A percentile compares a stretch with the other conserved stretches of the same genome.
These are phyloP conservation scores for Raphanus raphanistrum DNA, from an alignment of 345 rosid genomes.

Conservation along the genomic window DNA sequence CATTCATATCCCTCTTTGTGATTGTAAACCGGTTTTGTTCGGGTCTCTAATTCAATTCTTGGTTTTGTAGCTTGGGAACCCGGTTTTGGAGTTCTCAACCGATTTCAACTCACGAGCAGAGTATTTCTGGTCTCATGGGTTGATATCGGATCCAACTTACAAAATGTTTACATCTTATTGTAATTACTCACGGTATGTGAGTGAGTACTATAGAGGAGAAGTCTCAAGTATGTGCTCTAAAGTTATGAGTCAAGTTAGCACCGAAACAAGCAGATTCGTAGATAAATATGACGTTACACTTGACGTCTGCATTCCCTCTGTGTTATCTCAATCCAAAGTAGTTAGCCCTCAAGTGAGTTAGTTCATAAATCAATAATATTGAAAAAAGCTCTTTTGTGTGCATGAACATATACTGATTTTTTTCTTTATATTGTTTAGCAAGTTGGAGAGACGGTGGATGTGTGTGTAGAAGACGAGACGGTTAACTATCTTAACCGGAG, in stretches of 20 bases:
- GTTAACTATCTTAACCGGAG: conserved; percentile 80
- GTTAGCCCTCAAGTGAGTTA: conserved; percentile 62
- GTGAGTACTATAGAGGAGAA: conserved; percentile 72
- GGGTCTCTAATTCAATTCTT: neutral
- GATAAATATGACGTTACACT: conserved; percentile 92
- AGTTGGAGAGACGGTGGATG: conserved; percentile 70
- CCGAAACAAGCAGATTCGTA: conserved; percentile 79
- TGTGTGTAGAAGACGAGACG: conserved; percentile 92
- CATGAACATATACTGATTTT: conserved; percentile 1
- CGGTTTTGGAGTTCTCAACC: conserved; percentile 74
- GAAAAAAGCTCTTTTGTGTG: neutral
- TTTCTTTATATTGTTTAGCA: conserved; percentile 42
- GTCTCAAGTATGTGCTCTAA: conserved; percentile 66
- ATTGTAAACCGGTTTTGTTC: neutral
- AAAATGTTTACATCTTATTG: conserved; percentile 76
- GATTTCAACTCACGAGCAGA: conserved; percentile 93
- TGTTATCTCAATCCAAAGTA: conserved; percentile 67
- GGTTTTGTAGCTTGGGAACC: conserved; percentile 77
- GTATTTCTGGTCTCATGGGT: conserved; percentile 94
- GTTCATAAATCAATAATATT: neutral
- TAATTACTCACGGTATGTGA: conserved; percentile 77
- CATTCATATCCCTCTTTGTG: neutral
- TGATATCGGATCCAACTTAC: conserved; percentile 84
- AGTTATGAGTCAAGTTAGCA: conserved; percentile 75
- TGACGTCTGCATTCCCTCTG: conserved; percentile 84